phyloP scores from a whole-genome alignment of 2,329 filamentous ascomycete genomes.

The Aspergillus alliaceus region DNA sequence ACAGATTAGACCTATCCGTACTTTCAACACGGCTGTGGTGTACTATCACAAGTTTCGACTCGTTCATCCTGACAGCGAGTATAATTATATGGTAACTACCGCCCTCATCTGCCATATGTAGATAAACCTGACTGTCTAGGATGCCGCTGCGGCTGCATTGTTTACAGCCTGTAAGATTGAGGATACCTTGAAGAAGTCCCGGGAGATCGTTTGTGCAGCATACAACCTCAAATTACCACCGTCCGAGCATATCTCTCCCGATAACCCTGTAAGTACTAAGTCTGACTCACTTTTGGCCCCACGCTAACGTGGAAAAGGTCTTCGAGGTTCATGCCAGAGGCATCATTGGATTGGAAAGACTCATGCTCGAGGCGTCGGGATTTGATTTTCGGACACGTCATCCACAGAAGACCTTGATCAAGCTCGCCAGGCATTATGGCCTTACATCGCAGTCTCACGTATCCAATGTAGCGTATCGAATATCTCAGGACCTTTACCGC shows the following conservation, averaged over 20 bases:
- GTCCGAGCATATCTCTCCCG: conserved; percentile 69
- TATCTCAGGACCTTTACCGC: conserved; percentile 86
- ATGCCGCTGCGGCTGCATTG: conserved; percentile 82
- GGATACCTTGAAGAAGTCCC: conserved; percentile 95
- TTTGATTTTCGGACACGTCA: conserved; percentile 93
- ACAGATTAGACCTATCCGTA: conserved; percentile 71
- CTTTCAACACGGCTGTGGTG: conserved; percentile 85
- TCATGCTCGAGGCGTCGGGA: conserved; percentile 87
- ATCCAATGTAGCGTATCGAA: conserved; percentile 70
- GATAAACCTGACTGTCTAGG: conserved; percentile 45
- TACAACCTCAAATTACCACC: conserved; percentile 76
- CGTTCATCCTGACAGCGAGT: conserved; percentile 79
- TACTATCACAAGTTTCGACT: conserved; percentile 95
- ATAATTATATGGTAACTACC: conserved; percentile 62
- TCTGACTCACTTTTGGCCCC: neutral
- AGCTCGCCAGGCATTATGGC: conserved; percentile 65
- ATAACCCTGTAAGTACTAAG: conserved; percentile 67
- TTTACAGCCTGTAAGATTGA: conserved; percentile 97
- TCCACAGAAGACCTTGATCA: conserved; percentile 80
- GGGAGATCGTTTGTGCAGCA: conserved; percentile 85
- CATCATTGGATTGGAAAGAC: conserved; percentile 84
- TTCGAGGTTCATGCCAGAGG: conserved; percentile 78
- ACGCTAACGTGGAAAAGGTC: conserved; percentile 49
- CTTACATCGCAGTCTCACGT: conserved; percentile 56
- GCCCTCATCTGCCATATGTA: neutral